phyloP scores from a whole-genome alignment of 768 basidiomycete genomes.

The Tephrocybe sp. region DNA sequence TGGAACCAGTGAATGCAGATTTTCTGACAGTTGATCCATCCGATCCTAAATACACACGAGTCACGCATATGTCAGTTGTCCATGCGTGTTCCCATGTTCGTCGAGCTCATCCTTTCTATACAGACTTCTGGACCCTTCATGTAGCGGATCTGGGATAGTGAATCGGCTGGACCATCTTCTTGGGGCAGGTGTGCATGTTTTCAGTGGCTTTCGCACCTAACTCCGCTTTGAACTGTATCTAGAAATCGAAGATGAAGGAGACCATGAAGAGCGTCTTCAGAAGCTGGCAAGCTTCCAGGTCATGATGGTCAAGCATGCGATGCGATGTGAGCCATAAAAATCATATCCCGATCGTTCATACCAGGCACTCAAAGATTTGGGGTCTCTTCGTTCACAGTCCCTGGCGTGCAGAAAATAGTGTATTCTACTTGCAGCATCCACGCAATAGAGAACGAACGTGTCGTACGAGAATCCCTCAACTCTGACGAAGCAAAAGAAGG shows the following conservation, averaged over 20 bases:
- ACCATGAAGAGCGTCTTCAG: constrained; percentile 65
- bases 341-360: constrained; percentile 4
- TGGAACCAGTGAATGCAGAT: constrained; percentile 71
- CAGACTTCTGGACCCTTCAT: constrained; percentile 93
- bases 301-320: constrained; percentile 89
- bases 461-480: constrained; percentile 70
- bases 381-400: constrained; percentile 48
- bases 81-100: background rate
- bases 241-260: constrained; percentile 60
- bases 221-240: constrained; percentile 7
- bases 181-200: constrained; percentile 53
- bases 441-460: constrained; percentile 88
- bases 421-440: constrained; percentile 99
- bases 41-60: constrained; percentile 57
- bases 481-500: constrained; percentile 63
- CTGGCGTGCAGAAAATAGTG: constrained; percentile 74
- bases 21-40: constrained; percentile 78
- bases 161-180: constrained; percentile 85
- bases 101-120: constrained; percentile 1
- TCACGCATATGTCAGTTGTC: constrained; percentile 80
- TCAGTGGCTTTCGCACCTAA: constrained; percentile 1
- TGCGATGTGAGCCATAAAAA: constrained; percentile 69
- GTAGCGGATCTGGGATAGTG: constrained; percentile 91
- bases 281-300: constrained; percentile 89
- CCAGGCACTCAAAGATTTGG: constrained; percentile 1